Evolutionary conservation across 2,329 filamentous ascomycete species (phyloP), one percentile per base, ranked within the genome.

Genomic region (Uncinocarpus reesii): DNA sequence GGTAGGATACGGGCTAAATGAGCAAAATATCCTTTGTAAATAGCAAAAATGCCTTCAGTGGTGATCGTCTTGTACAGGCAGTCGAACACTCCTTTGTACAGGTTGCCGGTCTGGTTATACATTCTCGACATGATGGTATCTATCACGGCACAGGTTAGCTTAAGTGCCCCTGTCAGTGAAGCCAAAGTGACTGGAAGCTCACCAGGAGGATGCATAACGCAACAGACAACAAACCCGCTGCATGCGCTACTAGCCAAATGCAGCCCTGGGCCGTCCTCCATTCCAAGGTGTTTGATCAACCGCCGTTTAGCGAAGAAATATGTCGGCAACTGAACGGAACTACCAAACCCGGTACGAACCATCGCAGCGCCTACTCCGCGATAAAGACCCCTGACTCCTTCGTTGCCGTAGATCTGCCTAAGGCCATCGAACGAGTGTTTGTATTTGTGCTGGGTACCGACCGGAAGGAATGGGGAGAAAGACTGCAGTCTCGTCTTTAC

Each of bases 71-170:
- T 89, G 64, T 78, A 79, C 52, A 96, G 69, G 65, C 92, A 98
- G 69, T 98, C 92, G 54, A 94, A 85, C 3, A 93, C 86, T 50
- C 89, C 85, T 57, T 78, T 82, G 74, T 98, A 98, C n/a, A 98
- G 76, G 64, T 95, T 94, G 45, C 92, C 92, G 53, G 89, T 94
- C 67, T 98, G 92, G 72, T 98, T 98, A 75, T 98, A 98, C 74
- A 98, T 83, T 54, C 92, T 84, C 53, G 87, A 92, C 92, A 98
- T 98, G 69, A 98, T 86, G 4, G 92, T 98, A 66, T 98, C 92
- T 78, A 52, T 7, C 5, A 35, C 5, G 11, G 11, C 7, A 16
- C 7, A 13, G 28, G 28, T 40, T 48, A 40, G 47, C 29, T 35
- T 31, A 45, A n/a, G n/a, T n/a, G n/a, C n/a, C n/a, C n/a, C n/a